Evolutionary conservation across 192 early-diverging fungal genomes (phyloP).

Genomic region (Polychytrium aggregatum): DNA sequence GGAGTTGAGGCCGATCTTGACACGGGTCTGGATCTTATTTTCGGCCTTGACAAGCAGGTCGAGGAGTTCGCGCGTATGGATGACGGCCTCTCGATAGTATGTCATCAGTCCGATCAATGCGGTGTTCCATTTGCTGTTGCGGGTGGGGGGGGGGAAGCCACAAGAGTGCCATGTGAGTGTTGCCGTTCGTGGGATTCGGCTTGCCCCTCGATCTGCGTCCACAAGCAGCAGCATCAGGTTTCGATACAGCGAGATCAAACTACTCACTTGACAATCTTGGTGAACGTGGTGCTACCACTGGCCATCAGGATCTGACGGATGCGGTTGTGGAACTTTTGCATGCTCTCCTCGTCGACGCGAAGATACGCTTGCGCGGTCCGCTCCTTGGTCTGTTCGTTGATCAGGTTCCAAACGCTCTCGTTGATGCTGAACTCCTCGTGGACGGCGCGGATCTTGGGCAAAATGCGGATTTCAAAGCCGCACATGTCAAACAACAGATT

Average conservation of each 20-base stretch:
- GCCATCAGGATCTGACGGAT: slow-evolving; percentile 98
- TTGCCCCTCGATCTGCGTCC: too few species aligned
- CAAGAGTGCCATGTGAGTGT: too few species aligned
- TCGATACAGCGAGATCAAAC: too few species aligned
- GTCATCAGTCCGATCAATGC: slow-evolving; percentile 92
- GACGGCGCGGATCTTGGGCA: slow-evolving; percentile 79
- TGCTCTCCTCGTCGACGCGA: slow-evolving; percentile 89
- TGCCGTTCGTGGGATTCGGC: too few species aligned
- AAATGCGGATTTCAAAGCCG: slow-evolving; percentile 91
- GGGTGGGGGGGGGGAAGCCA: too few species aligned
- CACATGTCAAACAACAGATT: slow-evolving; percentile 89
- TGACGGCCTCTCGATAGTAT: slow-evolving; percentile 95
- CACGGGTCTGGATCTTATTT: slow-evolving; percentile 97
- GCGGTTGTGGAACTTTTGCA: slow-evolving; percentile 89
- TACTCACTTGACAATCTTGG: slow-evolving; percentile 98
- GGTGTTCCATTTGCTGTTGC: slow-evolving; percentile 37
- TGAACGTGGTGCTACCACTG: slow-evolving; percentile 92
- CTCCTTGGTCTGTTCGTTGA: slow-evolving; percentile 96
- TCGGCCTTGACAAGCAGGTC: slow-evolving; percentile 96
- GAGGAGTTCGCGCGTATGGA: slow-evolving; percentile 91
- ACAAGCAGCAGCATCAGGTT: too few species aligned
- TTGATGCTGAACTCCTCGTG: slow-evolving; percentile 82
- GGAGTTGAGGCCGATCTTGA: slow-evolving; percentile 98
- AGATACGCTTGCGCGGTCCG: slow-evolving; percentile 94
- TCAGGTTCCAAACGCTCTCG: slow-evolving; percentile 87